Conservation (phyloP, 257 asterid species). For the Scutellaria barbata region DNA sequence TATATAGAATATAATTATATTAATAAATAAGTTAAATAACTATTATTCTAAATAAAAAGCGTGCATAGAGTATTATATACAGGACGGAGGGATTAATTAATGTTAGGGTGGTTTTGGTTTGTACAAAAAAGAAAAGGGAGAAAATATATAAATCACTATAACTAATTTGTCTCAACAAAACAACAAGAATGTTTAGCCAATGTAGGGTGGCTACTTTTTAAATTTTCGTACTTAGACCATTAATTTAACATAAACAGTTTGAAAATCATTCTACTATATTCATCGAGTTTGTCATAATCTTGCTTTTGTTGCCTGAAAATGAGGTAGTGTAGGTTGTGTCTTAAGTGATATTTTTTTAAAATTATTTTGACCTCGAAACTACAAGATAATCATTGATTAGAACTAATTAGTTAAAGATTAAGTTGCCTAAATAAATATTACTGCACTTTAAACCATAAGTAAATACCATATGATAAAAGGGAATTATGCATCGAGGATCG, state of each 20-base stretch:
- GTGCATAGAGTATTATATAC: too few relatives aligned
- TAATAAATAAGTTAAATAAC: too few relatives aligned
- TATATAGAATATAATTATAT: too few relatives aligned
- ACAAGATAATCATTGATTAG: slow-evolving; percentile 2
- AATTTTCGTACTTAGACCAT: slow-evolving; percentile 12
- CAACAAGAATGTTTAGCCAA: slow-evolving; percentile 17
- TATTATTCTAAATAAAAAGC: too few relatives aligned
- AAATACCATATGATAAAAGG: neutral
- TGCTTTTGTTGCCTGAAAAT: slow-evolving; percentile 36
- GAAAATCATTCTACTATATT: slow-evolving; percentile 20
- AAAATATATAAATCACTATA: too few relatives aligned
- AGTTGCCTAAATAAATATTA: neutral
- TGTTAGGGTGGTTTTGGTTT: too few relatives aligned
- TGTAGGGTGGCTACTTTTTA: slow-evolving; percentile 31
- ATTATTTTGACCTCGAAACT: slow-evolving; percentile 16
- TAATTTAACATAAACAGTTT: slow-evolving; percentile 19
- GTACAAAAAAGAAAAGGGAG: too few relatives aligned
- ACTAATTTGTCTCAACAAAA: neutral
- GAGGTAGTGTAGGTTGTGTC: slow-evolving; percentile 16
- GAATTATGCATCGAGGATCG: slow-evolving; percentile 26
- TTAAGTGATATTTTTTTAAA: neutral
- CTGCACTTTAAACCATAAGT: too few relatives aligned
- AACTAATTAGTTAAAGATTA: neutral
- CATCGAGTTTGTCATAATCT: slow-evolving; percentile 33
- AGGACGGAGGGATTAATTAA: too few relatives aligned